Base-by-base conservation (phyloP, 148 eudicot genomes). In the Cornus controversa region DNA sequence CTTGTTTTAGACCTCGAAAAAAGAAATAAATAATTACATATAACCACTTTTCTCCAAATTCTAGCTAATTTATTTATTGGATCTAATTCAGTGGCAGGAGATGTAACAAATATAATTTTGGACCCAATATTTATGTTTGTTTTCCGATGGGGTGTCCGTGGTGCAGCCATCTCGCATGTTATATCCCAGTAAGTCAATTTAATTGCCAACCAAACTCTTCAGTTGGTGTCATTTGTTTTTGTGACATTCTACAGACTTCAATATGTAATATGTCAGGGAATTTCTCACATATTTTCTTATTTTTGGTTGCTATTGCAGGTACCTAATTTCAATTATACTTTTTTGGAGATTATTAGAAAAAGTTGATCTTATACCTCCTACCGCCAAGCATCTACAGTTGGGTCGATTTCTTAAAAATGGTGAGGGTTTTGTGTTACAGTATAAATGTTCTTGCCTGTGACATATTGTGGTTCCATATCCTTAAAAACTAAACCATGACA, bases 151-250 rank as follows among this genome's bases (percentile, higher is more conserved):
- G 92, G 95, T 53, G 89, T 93, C 28, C 87, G 91, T 62, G 95
- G 97, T 78, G 97, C 95, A 70, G 95, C 95, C 31, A 89, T 93
- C 69, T 90, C 97, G 23, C 97, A 93, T 82, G 89, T 93, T 69
- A 77, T 93, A 37, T 93, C 97, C 66, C 97, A 91, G 97, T 93
- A 84, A 91, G 97, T 72, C 2, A 9, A 29, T 73, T 15, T 73
- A 8, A 28, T 47, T 2, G 15, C 50, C 26, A 40, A 40, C 45
- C 45, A 9, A 40, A 40, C 45, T 4, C 45, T 40, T 40, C 45
- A 3, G 45, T 13, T 11, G 1, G 57, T 15, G 16, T 11, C 18
- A 50, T 50, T 11, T 50, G 18, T 50, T 50, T 50, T 50, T 50
- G 57, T 50, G 37, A 36, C 37, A 36, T 36, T 36, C 37, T 47